Conservation (phyloP, 2,329 filamentous ascomycete species). For the Aspergillus sp. region DNA sequence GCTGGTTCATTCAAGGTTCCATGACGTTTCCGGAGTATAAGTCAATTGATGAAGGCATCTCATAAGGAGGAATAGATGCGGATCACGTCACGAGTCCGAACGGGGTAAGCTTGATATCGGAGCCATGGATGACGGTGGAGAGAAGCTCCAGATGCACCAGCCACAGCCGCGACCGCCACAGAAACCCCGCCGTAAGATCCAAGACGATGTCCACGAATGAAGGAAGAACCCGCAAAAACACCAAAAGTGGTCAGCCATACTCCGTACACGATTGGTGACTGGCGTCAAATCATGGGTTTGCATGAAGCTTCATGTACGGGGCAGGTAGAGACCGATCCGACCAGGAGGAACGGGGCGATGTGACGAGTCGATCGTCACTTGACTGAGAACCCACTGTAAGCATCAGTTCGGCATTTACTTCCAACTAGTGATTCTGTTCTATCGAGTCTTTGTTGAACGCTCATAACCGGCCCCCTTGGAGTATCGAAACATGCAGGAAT, state of each 20-base stretch:
- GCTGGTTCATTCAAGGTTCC: conserved; percentile 1
- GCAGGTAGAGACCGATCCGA: background rate
- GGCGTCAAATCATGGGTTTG: background rate
- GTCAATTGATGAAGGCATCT: background rate
- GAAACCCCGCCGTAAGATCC: background rate
- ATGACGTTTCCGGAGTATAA: conserved; percentile 6
- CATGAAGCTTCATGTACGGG: background rate
- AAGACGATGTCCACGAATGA: background rate
- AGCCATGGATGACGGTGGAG: background rate
- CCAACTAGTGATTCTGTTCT: too few relatives aligned
- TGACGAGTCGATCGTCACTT: too few relatives aligned
- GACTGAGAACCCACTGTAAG: too few relatives aligned
- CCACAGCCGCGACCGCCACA: conserved; percentile 3
- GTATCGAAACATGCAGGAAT: too few relatives aligned
- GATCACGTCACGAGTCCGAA: conserved; percentile 11
- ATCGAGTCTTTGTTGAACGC: too few relatives aligned
- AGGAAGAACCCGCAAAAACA: too few relatives aligned
- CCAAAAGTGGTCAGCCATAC: background rate
- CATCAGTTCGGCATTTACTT: too few relatives aligned
- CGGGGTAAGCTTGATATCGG: background rate
- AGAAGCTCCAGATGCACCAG: conserved; percentile 1
- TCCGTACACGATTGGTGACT: background rate
- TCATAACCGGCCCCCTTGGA: too few relatives aligned
- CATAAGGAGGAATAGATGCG: background rate
- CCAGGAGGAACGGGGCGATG: too few relatives aligned